Evolutionary conservation across 345 rosid species (phyloP), one percentile per base, ranked within the genome.

Genomic region (Brassica cretica): DNA sequence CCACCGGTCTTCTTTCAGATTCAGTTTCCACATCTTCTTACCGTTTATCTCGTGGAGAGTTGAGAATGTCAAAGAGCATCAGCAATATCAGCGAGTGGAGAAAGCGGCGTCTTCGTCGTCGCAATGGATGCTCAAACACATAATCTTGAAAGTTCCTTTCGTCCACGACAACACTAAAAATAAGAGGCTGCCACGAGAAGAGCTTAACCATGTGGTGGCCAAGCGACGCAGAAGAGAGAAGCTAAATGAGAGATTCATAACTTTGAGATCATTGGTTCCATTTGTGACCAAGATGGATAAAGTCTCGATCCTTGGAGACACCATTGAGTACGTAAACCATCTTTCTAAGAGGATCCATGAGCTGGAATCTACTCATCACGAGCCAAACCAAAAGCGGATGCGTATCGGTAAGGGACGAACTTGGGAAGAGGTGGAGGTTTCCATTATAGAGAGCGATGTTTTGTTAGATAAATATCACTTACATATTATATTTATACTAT

Each of bases 261-360:
- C 90, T 1, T 51, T 96, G 44, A 79, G 98, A 75, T 91, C 99
- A 3, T 78, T 96, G 16, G 97, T 93, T 66, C 99, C 99, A 11
- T 93, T 93, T 73, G 97, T 96, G 46, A 93, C 98, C 9, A 93
- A 96, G 76, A 91, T 96, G 98, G 99, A 96, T 84, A 96, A 96
- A 86, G 98, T 93, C 3, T 96, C 99, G 2, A 93, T 96, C 70
- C 77, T 96, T 5, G 97, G 97, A 3, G 99, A 96, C 83, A 90
- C 99, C 5, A 96, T 96, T 1, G 96, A 91, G 83, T 96, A 93
- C 73, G 21, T 19, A 82, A 93, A 96, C 77, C 99, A 96, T 74
- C 84, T 96, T 5, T 81, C 88, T 7, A 88, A 87, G 76, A 91
- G 89, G 82, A 85, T 93, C 12, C 93, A 90, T 75, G 99, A 96